Evolutionary conservation across 169 alveolate species (phyloP).

Genomic region (Besnoitia besnoiti): DNA sequence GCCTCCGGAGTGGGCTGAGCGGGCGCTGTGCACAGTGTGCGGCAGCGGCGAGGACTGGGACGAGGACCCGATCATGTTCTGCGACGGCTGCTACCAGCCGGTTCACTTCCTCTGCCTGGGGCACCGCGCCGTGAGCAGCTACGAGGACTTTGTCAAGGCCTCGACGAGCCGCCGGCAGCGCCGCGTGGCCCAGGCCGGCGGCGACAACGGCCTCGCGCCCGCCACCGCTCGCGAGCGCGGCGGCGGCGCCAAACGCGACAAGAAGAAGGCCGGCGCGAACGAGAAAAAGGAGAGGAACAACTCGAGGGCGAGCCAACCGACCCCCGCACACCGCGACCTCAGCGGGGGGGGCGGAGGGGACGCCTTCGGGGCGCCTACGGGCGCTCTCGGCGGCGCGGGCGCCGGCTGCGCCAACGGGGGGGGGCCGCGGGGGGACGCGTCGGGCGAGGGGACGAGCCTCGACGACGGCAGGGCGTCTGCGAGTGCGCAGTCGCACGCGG

Average conservation of each 20-base stretch:
- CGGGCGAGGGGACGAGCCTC: not conserved
- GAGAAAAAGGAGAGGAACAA: not conserved
- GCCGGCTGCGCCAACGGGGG: not conserved
- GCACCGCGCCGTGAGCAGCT: conserved; percentile 33
- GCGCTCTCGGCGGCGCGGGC: not conserved
- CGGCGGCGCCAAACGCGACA: not conserved
- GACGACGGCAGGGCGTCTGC: not conserved
- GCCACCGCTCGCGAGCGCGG: conserved; percentile 14
- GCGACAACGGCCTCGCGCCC: not conserved
- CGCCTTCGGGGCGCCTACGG: not conserved
- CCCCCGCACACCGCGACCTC: not conserved
- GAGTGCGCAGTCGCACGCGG: not conserved
- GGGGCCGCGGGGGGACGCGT: not conserved
- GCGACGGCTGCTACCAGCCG: conserved; percentile 51
- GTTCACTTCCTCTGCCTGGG: conserved; percentile 41
- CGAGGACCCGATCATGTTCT: conserved; percentile 47
- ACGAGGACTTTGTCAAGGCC: conserved; percentile 28
- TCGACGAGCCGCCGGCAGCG: not conserved
- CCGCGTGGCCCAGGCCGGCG: conserved; percentile 15
- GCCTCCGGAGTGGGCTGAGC: conserved; percentile 49
- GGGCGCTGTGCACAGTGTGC: conserved; percentile 40
- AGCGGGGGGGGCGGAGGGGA: not conserved
- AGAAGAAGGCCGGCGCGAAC: not conserved
- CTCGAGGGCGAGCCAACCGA: not conserved
- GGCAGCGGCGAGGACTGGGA: conserved; percentile 60